Evolutionary conservation across 176 grass and related monocot genomes (phyloP), one percentile per base, ranked within the genome.

Genomic region (Avena atlantica): DNA sequence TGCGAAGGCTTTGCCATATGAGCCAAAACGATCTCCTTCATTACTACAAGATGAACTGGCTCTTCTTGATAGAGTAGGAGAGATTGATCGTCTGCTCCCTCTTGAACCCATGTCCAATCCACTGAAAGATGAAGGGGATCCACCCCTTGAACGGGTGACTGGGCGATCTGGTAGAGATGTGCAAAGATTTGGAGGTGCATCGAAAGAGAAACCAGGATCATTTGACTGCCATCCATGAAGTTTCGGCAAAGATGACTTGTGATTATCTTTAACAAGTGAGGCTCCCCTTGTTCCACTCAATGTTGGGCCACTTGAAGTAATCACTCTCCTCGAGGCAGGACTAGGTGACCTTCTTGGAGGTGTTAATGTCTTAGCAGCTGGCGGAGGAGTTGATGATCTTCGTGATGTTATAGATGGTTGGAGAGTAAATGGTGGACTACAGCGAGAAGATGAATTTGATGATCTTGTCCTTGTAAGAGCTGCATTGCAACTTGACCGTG

Each of bases 41-140:
- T 81, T 85, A 78, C 90, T 93, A 74, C 91, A 89, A 25, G 89
- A 91, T 83, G 87, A 94, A 81, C 64, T 98, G 79, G 85, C 90
- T 56, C 89, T 94, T 94, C 96, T 94, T 78, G 90, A 85, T 81
- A 89, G 86, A 81, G 92, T 94, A 74, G 96, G 96, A 78, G 93
- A 98, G 86, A 96, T 76, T 69, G 93, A 96, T 81, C 90, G 89
- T 73, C 92, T 92, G 88, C 96, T 92, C 76, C 88, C 83, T 88
- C 84, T 94, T 79, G 93, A 90, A 72, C 74, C 67, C 78, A 71
- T 89, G 50, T 87, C 93, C 47, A 83, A 60, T 88, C 91, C 86
- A 85, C 62, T 85, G 75, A 87, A 81, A 84, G 87, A 93, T 36
- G 80, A 87, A 69, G 91, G 95, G 8, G 93, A 95, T 81, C 83